Percentiles rank a stretch among this genome's conserved stretches.
Conservation (phyloP, 371 early-diverging fungal genomes). For the Zopfochytrium polystomum region DNA sequence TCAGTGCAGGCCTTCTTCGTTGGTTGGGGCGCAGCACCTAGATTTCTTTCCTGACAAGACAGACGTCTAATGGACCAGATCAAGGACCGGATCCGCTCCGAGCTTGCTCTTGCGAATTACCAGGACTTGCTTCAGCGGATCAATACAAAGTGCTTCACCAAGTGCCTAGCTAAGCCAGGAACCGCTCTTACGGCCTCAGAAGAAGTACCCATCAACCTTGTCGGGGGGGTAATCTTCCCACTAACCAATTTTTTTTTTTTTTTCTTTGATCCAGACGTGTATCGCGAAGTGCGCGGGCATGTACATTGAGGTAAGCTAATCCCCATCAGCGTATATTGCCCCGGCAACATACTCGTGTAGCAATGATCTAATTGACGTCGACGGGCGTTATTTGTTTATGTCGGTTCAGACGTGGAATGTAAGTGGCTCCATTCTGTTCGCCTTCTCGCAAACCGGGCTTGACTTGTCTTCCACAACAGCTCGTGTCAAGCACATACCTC, state of each 20-base stretch:
- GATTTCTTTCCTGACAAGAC: too few species aligned
- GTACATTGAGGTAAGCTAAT: conserved; percentile 31
- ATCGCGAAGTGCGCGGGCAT: conserved; percentile 15
- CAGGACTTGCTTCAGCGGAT: conserved; percentile 63
- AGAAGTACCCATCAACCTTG: conserved; percentile 5
- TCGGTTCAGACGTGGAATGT: too few species aligned
- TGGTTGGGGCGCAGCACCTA: too few species aligned
- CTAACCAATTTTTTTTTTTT: not conserved
- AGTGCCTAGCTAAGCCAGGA: conserved; percentile 24
- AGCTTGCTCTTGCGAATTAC: conserved; percentile 81
- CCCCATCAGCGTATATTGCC: too few species aligned
- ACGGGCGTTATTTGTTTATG: too few species aligned
- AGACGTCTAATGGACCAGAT: too few species aligned
- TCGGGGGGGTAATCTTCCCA: not conserved
- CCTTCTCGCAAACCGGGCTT: too few species aligned
- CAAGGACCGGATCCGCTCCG: conserved; percentile 78
- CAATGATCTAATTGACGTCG: too few species aligned
- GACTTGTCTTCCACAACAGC: too few species aligned
- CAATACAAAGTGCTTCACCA: conserved; percentile 26
- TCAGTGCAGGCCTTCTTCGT: too few species aligned
- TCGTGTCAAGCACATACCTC: conserved; percentile 12
- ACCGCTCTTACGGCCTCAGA: conserved; percentile 9
- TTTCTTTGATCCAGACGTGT: conserved; percentile 8
- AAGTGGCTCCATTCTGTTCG: too few species aligned
- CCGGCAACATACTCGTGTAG: too few species aligned